Percentiles rank a stretch among this genome's conserved stretches.
These are phyloP conservation scores for Arachis hypogaea DNA, from an alignment of 306 rosid species.

Conservation along the genomic window DNA sequence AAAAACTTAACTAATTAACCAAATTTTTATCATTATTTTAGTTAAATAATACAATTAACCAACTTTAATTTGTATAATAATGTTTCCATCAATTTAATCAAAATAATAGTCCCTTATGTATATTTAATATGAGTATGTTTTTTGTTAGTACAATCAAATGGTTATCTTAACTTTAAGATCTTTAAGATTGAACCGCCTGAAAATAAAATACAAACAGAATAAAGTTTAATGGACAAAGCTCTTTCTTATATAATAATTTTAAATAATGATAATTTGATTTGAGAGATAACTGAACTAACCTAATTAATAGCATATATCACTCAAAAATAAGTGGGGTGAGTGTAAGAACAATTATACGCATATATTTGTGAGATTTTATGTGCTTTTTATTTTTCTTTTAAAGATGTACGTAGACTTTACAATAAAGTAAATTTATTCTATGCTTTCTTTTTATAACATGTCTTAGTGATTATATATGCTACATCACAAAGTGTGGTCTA, in stretches of 20 bases:
- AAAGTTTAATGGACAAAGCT: neutral
- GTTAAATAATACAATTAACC: neutral
- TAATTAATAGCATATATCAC: neutral
- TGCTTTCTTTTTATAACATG: conserved; percentile 30
- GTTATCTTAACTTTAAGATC: neutral
- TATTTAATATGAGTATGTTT: neutral
- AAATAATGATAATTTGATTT: neutral
- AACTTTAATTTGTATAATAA: neutral
- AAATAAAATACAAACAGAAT: neutral
- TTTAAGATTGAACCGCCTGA: neutral
- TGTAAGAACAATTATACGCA: conserved; percentile 5
- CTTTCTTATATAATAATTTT: too few relatives aligned
- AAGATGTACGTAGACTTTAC: neutral
- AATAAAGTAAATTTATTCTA: conserved; percentile 37
- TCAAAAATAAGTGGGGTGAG: neutral
- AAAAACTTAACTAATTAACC: conserved; percentile 1
- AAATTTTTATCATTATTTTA: neutral
- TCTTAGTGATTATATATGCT: conserved; percentile 26
- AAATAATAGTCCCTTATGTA: conserved; percentile 7
- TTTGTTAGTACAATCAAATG: neutral
- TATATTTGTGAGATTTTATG: neutral
- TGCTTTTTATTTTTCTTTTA: neutral
- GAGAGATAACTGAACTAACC: conserved; percentile 28
- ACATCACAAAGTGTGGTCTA: neutral
- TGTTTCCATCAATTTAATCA: conserved; percentile 2